Conservation (phyloP, 2,329 filamentous ascomycete species). For the Davidsoniella eucalypti region DNA sequence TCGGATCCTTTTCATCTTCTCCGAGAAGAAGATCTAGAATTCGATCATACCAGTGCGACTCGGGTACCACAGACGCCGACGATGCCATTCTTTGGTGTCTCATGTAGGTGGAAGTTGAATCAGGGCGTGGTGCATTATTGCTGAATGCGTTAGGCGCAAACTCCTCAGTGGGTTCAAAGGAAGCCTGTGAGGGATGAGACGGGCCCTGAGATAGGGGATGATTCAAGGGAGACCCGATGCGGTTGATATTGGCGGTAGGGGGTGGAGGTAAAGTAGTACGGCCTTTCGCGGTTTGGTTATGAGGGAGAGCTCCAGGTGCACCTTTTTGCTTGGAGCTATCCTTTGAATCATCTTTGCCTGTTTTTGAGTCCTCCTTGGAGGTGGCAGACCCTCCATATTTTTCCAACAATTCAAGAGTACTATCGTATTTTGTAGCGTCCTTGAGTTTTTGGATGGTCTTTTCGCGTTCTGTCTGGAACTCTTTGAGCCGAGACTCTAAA, state of each 20-base stretch:
- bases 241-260: constrained; percentile 45
- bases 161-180: constrained; percentile 32
- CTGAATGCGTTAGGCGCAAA: constrained; percentile 60
- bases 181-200: constrained; percentile 19
- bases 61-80: constrained; percentile 15
- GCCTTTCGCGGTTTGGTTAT: neutral
- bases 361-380: constrained; percentile 22
- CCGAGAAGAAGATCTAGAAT: constrained; percentile 83
- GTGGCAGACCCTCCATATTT: constrained; percentile 65
- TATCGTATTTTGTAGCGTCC: constrained; percentile 87
- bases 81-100: neutral
- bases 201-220: constrained; percentile 17
- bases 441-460: constrained; percentile 90
- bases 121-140: constrained; percentile 15
- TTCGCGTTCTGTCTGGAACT: constrained; percentile 60
- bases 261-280: constrained; percentile 28
- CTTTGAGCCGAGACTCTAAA: constrained; percentile 52
- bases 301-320: neutral
- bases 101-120: neutral
- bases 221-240: constrained; percentile 19
- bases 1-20: constrained; percentile 83
- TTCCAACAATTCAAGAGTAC: constrained; percentile 78
- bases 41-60: constrained; percentile 79
- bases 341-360: constrained; percentile 16
- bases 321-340: neutral